Conservation (phyloP, 2,329 filamentous ascomycete genomes). For the Neonectria faginata region DNA sequence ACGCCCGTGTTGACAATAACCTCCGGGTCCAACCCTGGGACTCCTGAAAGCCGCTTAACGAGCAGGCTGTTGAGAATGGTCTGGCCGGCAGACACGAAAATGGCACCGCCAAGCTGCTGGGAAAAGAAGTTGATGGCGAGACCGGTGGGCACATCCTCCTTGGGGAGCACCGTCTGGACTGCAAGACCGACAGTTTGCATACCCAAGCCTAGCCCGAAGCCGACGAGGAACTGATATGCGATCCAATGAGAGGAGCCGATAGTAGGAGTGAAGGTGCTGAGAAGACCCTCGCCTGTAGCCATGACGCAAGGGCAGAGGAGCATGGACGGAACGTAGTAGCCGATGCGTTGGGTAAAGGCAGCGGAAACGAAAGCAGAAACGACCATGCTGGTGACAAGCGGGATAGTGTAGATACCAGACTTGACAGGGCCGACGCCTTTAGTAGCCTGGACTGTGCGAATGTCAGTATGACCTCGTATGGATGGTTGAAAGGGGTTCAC, state of each 20-base stretch:
- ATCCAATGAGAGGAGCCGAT: conserved; percentile 67
- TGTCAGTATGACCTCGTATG: conserved; percentile 31
- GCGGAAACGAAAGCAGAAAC: conserved; percentile 63
- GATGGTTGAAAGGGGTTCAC: conserved; percentile 36
- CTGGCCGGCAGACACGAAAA: conserved; percentile 69
- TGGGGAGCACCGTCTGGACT: conserved; percentile 64
- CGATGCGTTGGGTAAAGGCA: conserved; percentile 61
- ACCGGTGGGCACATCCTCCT: conserved; percentile 65
- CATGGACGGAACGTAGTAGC: conserved; percentile 72
- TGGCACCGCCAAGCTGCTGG: conserved; percentile 69
- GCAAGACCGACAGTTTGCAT: conserved; percentile 70
- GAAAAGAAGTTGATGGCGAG: conserved; percentile 68
- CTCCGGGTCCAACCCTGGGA: conserved; percentile 58
- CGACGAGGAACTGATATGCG: conserved; percentile 68
- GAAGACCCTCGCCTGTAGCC: conserved; percentile 66
- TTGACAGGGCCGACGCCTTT: conserved; percentile 63
- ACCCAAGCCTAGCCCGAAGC: conserved; percentile 68
- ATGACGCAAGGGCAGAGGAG: conserved; percentile 62
- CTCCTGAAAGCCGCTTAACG: conserved; percentile 50
- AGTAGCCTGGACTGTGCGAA: conserved; percentile 64
- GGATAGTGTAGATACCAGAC: conserved; percentile 69
- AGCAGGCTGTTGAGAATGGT: conserved; percentile 63
- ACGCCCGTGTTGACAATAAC: conserved; percentile 62
- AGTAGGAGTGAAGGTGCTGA: conserved; percentile 65
- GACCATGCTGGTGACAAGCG: conserved; percentile 67